Base-by-base conservation (phyloP, 768 basidiomycete genomes). In the Scleroderma citrinum region DNA sequence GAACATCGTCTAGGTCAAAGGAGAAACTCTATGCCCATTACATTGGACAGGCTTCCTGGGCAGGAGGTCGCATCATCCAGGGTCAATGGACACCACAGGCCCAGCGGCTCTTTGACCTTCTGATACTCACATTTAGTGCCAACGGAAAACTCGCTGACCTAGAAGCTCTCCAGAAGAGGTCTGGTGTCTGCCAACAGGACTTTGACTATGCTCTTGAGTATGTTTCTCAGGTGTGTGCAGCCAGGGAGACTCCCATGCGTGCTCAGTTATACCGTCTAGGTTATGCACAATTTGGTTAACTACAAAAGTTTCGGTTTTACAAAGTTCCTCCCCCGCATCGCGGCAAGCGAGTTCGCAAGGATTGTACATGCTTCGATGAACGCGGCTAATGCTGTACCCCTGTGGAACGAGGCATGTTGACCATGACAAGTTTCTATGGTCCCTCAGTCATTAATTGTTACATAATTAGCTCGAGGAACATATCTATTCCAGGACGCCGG, bases 261-360 rank as follows among this genome's bases (percentile, higher is more conserved):
- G n/a, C 24, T 23, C 16, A 41, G 7, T 12, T 2, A 14, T 0
- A 17, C 4, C 29, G 26, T 12, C 24, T 29, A 71, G 73, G 67
- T 69, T 23, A 49, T 77, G 51, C 71, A 70, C 53, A 74, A 75
- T 48, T 51, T 76, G 30, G 75, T 57, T 20, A 92, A 92, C 67
- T 91, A 82, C 69, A 87, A 80, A 62, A 77, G 75, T 2, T 93
- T 93, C 53, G 91, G 91, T 1, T 87, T 85, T 59, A 87, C 86
- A 37, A 93, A 94, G 70, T 85, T 94, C 56, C 61, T 91, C 42
- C 90, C 92, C 19, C 83, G 92, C 19, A 58, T 87, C 40, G 58
- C 79, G 2, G 58, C 73, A 20, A 74, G 70, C 14, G 81, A 78
- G 56, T 91, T 94, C 59, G 77, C 74, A 35, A 72, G 71, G 6